Evolutionary conservation across 1,284 basidiomycete species (phyloP).

Genomic region (Fomes fomentarius): DNA sequence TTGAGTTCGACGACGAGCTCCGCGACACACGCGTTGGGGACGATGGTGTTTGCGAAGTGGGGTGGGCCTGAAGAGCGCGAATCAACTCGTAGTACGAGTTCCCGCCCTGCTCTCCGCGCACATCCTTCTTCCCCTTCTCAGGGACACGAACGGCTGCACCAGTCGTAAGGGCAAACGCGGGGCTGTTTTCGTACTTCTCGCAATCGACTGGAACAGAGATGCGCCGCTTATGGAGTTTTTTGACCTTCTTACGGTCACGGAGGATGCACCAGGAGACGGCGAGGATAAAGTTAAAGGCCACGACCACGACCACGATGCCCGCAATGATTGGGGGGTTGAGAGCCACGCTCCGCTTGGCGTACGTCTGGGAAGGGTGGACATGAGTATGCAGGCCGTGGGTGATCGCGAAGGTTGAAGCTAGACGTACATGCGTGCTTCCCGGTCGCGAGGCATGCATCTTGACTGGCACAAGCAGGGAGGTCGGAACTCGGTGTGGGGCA

Average conservation of each 20-base stretch:
- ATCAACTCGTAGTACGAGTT: conserved; percentile 21
- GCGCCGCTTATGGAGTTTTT: conserved; percentile 12
- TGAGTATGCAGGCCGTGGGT: conserved; percentile 2
- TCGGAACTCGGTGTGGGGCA: conserved; percentile 2
- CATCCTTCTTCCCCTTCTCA: neutral
- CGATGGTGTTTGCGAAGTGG: neutral
- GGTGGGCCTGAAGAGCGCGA: conserved; percentile 18
- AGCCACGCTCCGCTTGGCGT: conserved; percentile 19
- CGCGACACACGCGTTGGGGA: conserved; percentile 12
- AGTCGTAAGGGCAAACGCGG: conserved; percentile 12
- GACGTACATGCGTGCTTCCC: conserved; percentile 15
- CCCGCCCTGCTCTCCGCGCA: conserved; percentile 1
- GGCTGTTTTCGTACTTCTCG: conserved; percentile 21
- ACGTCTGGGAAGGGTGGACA: conserved; percentile 4
- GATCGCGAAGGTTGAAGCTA: neutral
- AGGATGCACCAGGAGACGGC: conserved; percentile 24
- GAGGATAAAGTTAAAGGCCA: conserved; percentile 27
- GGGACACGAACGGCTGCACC: conserved; percentile 2
- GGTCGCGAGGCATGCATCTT: conserved; percentile 16
- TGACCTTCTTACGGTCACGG: conserved; percentile 11
- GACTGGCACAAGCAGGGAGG: neutral
- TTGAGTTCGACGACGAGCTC: conserved; percentile 11
- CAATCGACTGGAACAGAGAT: conserved; percentile 12
- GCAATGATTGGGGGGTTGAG: conserved; percentile 23
- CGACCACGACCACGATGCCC: conserved; percentile 25